Evolutionary conservation across 176 grass and related monocot genomes (phyloP).

Genomic region (Rhynchospora tenuis): DNA sequence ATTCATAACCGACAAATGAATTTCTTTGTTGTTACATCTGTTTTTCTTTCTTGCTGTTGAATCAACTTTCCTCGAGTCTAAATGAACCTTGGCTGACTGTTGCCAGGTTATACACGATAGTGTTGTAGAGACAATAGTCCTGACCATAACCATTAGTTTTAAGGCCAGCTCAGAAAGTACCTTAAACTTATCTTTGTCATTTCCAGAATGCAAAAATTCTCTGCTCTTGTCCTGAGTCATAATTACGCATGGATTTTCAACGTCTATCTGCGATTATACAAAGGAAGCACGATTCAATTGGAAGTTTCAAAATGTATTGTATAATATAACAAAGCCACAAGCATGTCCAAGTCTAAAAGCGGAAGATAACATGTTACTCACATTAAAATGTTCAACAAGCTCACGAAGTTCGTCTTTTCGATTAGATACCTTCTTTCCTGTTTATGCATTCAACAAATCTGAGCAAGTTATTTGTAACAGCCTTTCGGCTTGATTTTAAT

Average conservation of each 20-base stretch:
- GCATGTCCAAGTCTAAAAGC: not conserved
- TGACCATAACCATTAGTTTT: not conserved
- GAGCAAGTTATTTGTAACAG: conserved; percentile 6
- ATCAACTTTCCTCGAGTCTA: not conserved
- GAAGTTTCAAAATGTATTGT: conserved; percentile 6
- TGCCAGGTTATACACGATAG: not conserved
- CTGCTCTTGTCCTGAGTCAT: conserved; percentile 98
- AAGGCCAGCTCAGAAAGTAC: conserved; percentile 30
- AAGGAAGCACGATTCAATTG: conserved; percentile 18
- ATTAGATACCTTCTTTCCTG: conserved; percentile 75
- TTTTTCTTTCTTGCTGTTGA: not conserved
- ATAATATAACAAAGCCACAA: not conserved
- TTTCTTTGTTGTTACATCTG: not conserved
- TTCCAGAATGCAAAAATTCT: conserved; percentile 96
- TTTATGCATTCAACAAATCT: conserved; percentile 26
- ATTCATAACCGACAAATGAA: not conserved
- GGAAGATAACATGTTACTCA: conserved; percentile 41
- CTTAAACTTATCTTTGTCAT: conserved; percentile 91
- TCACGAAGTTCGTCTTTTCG: conserved; percentile 76
- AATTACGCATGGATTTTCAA: conserved; percentile 98
- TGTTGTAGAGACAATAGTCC: not conserved
- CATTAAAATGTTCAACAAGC: conserved; percentile 85
- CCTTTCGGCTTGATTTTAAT: not conserved
- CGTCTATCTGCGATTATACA: conserved; percentile 67
- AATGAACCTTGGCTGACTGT: not conserved